A percentile compares a stretch with the other conserved stretches of the same genome.
These are phyloP conservation scores for Dionaea muscipula DNA, from an alignment of 179 eudicot species.

Conservation along the genomic window DNA sequence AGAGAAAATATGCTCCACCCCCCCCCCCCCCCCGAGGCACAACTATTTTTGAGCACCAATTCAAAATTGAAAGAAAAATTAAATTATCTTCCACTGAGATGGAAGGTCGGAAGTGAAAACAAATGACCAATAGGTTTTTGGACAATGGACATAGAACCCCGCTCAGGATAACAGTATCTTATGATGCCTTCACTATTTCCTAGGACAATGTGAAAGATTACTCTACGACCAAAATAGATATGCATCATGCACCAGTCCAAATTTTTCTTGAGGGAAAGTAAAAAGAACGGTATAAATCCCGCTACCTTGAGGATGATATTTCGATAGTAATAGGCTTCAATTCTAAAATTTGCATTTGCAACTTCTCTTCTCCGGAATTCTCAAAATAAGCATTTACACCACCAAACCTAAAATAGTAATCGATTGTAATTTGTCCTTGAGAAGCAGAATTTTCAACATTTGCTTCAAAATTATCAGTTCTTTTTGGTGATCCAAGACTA, in stretches of 20 bases:
- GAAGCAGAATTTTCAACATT: constrained; percentile 28
- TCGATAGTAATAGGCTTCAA: constrained; percentile 39
- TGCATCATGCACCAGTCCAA: background rate
- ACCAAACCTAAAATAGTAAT: constrained; percentile 26
- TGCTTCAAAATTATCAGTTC: constrained; percentile 17
- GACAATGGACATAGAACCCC: too few species aligned
- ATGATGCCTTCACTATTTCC: too few species aligned
- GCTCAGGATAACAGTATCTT: too few species aligned
- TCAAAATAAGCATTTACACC: constrained; percentile 57
- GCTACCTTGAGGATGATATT: constrained; percentile 45
- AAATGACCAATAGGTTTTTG: too few species aligned
- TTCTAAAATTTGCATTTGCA: constrained; percentile 24
- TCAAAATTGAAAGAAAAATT: too few species aligned
- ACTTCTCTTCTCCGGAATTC: constrained; percentile 29
- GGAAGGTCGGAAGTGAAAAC: too few species aligned
- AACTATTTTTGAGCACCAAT: too few species aligned
- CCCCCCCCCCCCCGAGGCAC: too few species aligned
- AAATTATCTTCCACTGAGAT: too few species aligned
- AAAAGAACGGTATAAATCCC: constrained; percentile 9
- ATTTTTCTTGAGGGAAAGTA: background rate
- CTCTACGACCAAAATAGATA: too few species aligned
- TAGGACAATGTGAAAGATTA: too few species aligned
- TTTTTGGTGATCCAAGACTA: constrained; percentile 25
- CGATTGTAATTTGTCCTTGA: constrained; percentile 30
- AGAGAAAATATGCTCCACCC: too few species aligned